A percentile compares a stretch with the other conserved stretches of the same genome.
phyloP scores from a whole-genome alignment of 495 filamentous ascomycete species.

The Penicillium egyptiacum region DNA sequence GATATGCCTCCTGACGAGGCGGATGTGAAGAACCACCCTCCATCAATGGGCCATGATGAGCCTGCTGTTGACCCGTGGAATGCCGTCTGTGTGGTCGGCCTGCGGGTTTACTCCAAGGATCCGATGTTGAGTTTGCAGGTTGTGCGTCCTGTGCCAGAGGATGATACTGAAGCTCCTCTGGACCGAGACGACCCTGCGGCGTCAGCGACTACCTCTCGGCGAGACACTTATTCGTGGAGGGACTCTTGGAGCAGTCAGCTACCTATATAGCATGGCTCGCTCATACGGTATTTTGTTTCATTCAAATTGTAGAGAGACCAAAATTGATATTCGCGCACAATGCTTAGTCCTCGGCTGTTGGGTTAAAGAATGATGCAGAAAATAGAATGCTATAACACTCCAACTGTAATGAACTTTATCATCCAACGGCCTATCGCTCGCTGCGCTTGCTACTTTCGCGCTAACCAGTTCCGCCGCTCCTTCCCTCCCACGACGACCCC shows the following conservation, averaged over 20 bases:
- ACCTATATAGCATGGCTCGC: neutral
- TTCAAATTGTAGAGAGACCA: neutral
- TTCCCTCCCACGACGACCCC: too few species aligned
- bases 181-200: conserved; percentile 57
- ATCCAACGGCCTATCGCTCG: too few species aligned
- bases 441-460: too few species aligned
- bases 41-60: conserved; percentile 5
- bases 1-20: conserved; percentile 45
- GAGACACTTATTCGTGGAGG: conserved; percentile 22
- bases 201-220: conserved; percentile 31
- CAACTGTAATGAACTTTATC: neutral
- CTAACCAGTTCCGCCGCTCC: too few species aligned
- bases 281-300: neutral
- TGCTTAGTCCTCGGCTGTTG: neutral
- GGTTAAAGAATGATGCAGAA: neutral
- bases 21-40: conserved; percentile 8
- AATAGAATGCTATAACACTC: neutral
- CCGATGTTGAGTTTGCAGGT: conserved; percentile 54
- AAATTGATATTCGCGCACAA: neutral
- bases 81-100: conserved; percentile 75
- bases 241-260: conserved; percentile 16
- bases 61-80: conserved; percentile 69
- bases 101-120: conserved; percentile 70
- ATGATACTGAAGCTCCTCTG: conserved; percentile 48
- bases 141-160: conserved; percentile 51